Conservation (phyloP, 768 basidiomycete species). For the Hebeloma cylindrosporum region DNA sequence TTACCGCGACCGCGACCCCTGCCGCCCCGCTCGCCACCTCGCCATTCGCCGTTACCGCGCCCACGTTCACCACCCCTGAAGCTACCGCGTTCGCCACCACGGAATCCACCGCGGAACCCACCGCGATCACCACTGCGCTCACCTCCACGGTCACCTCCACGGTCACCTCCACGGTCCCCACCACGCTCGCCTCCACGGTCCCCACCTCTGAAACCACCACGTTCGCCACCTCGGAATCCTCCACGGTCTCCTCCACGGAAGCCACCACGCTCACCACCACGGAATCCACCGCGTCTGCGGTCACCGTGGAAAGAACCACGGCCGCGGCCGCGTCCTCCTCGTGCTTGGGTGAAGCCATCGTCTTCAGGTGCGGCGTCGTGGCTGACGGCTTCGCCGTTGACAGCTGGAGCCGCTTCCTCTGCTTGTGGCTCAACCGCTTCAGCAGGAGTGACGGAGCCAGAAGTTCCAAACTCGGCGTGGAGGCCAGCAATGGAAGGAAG, state of each 20-base stretch:
- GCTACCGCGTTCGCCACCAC: conserved; percentile 28
- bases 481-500: conserved; percentile 77
- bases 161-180: conserved; percentile 37
- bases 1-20: conserved; percentile 37
- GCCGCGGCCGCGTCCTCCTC: conserved; percentile 44
- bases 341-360: conserved; percentile 60
- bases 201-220: conserved; percentile 34
- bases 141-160: conserved; percentile 24
- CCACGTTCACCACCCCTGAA: conserved; percentile 24
- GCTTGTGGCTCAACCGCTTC: conserved; percentile 21
- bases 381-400: conserved; percentile 30
- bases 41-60: conserved; percentile 46
- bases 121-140: too few relatives aligned
- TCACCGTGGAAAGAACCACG: conserved; percentile 37
- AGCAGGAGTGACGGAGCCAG: conserved; percentile 68
- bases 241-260: conserved; percentile 27
- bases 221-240: conserved; percentile 28
- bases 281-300: conserved; percentile 23
- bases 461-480: conserved; percentile 75
- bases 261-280: conserved; percentile 33
- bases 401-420: conserved; percentile 24
- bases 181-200: conserved; percentile 32
- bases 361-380: conserved; percentile 42
- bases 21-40: conserved; percentile 49
- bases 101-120: conserved; percentile 39